Evolutionary conservation across 169 alveolate genomes (phyloP).

Genomic region (Plasmodium malariae): DNA sequence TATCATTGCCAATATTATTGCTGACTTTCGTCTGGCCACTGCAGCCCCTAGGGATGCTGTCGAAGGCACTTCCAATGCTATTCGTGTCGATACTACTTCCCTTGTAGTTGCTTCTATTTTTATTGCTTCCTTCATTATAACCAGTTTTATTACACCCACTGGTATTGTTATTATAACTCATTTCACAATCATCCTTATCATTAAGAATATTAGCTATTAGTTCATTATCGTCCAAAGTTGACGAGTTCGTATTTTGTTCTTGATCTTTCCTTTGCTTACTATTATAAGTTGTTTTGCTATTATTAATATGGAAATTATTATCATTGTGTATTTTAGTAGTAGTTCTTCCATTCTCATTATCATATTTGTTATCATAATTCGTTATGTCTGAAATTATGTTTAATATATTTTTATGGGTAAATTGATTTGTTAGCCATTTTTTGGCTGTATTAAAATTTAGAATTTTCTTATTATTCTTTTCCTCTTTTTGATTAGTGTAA

Average conservation of each 20-base stretch:
- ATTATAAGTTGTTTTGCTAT: background rate
- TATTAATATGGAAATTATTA: background rate
- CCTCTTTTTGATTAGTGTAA: constrained; percentile 24
- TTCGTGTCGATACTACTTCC: background rate
- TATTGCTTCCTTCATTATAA: background rate
- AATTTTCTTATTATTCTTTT: constrained; percentile 63
- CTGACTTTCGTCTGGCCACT: background rate
- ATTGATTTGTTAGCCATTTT: constrained; percentile 69
- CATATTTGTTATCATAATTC: constrained; percentile 22
- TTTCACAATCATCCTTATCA: constrained; percentile 4
- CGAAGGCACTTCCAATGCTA: background rate
- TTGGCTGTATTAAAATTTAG: constrained; percentile 65
- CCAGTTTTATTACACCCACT: background rate
- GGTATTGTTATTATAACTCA: background rate
- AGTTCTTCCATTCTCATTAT: constrained; percentile 2
- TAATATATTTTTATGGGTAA: constrained; percentile 59
- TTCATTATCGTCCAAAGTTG: constrained; percentile 32
- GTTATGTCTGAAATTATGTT: constrained; percentile 74
- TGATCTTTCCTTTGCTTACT: background rate
- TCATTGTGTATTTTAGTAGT: background rate
- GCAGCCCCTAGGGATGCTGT: background rate
- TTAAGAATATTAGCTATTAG: constrained; percentile 13
- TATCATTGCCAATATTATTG: background rate
- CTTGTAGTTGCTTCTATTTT: background rate
- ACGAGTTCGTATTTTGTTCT: constrained; percentile 8